phyloP scores from a whole-genome alignment of 2,329 filamentous ascomycete species.

The Ophiostoma piceae region DNA sequence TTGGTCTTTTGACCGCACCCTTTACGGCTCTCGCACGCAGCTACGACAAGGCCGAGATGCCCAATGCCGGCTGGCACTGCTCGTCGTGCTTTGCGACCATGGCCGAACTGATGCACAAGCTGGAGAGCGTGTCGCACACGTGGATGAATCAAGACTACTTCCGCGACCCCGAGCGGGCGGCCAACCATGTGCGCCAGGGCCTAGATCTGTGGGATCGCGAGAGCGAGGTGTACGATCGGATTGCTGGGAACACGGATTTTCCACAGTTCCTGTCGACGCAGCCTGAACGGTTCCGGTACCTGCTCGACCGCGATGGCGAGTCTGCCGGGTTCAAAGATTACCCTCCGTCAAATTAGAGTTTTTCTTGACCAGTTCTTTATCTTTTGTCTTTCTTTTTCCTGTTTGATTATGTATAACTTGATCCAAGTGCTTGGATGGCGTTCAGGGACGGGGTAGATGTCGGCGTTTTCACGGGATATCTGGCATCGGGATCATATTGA shows the following conservation, averaged over 20 bases:
- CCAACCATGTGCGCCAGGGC: conserved; percentile 47
- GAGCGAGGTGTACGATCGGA: conserved; percentile 43
- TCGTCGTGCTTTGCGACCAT: conserved; percentile 56
- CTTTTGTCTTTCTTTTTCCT: neutral
- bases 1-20: neutral
- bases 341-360: conserved; percentile 25
- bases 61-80: conserved; percentile 57
- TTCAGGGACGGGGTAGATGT: neutral
- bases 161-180: conserved; percentile 45
- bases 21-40: conserved; percentile 35
- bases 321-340: conserved; percentile 48
- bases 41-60: conserved; percentile 42
- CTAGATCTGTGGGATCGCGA: conserved; percentile 51
- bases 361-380: too few species aligned
- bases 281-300: conserved; percentile 40
- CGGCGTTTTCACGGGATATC: neutral
- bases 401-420: neutral
- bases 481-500: too few species aligned
- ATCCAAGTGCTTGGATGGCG: neutral
- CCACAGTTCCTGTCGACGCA: conserved; percentile 44
- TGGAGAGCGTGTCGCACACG: conserved; percentile 52
- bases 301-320: conserved; percentile 43
- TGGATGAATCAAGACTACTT: conserved; percentile 48
- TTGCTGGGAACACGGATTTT: conserved; percentile 49
- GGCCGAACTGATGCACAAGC: conserved; percentile 50